phyloP scores from a whole-genome alignment of 2,329 filamentous ascomycete genomes.

The Pyrenophora graminea region DNA sequence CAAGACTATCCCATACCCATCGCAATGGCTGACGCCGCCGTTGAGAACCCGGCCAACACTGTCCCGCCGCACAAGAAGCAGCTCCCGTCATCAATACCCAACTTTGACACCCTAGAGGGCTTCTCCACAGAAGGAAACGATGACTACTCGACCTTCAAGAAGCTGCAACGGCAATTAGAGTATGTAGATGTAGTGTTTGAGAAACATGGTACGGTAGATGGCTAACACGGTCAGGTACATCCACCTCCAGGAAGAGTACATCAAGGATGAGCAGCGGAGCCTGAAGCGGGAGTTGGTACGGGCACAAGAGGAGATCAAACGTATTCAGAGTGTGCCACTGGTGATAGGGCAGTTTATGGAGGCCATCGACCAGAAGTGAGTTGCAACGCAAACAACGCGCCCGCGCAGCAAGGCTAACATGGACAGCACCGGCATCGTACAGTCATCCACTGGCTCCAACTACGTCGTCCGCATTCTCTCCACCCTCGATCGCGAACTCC shows the following conservation, averaged over 20 bases:
- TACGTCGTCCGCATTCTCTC: constrained; percentile 98
- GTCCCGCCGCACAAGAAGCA: constrained; percentile 80
- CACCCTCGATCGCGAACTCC: constrained; percentile 94
- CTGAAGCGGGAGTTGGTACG: constrained; percentile 95
- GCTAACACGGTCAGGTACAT: constrained; percentile 69
- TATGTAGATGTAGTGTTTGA: constrained; percentile 52
- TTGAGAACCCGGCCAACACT: constrained; percentile 78
- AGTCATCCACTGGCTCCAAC: constrained; percentile 97
- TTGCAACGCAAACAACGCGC: neutral
- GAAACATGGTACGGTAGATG: constrained; percentile 5
- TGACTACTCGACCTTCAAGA: constrained; percentile 94
- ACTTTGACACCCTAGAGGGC: constrained; percentile 88
- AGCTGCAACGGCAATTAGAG: constrained; percentile 94
- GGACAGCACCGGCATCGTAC: constrained; percentile 89
- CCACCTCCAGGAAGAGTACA: constrained; percentile 98
- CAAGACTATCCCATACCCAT: constrained; percentile 2
- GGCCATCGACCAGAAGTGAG: constrained; percentile 97
- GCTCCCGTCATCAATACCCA: constrained; percentile 78
- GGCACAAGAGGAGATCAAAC: constrained; percentile 98
- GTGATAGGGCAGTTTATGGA: constrained; percentile 99
- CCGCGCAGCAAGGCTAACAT: constrained; percentile 19
- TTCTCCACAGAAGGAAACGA: constrained; percentile 79
- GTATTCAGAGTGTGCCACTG: constrained; percentile 95
- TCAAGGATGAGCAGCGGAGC: constrained; percentile 99
- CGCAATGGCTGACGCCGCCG: constrained; percentile 81